Conservation (phyloP, 2,329 filamentous ascomycete species). For the Metarhizium guizhouense region DNA sequence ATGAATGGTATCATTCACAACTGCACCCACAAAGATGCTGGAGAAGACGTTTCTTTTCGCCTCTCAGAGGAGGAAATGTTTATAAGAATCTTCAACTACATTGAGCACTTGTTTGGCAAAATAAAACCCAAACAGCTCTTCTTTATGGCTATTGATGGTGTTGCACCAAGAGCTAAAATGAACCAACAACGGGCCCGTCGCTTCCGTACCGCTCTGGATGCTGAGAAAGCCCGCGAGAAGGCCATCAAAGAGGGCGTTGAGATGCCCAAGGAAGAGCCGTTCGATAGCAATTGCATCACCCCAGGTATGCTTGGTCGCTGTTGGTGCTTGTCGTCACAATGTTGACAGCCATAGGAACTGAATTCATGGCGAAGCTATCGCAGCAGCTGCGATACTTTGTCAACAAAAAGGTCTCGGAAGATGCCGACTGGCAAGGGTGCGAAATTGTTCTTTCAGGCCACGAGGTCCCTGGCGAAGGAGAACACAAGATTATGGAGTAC, state of each 20-base stretch:
- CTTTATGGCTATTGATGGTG: conserved; percentile 99
- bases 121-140: conserved; percentile 98
- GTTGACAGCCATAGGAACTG: conserved; percentile 47
- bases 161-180: conserved; percentile 97
- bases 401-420: conserved; percentile 96
- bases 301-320: conserved; percentile 46
- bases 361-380: conserved; percentile 95
- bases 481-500: conserved; percentile 99
- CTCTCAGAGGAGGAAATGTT: conserved; percentile 99
- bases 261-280: conserved; percentile 89
- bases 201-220: conserved; percentile 89
- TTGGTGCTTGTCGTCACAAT: too few species aligned
- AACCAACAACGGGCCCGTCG: conserved; percentile 95
- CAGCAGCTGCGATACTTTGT: conserved; percentile 95
- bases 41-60: conserved; percentile 79
- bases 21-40: conserved; percentile 91
- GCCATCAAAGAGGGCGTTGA: conserved; percentile 82
- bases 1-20: conserved; percentile 99
- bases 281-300: conserved; percentile 99
- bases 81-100: conserved; percentile 99
- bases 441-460: conserved; percentile 95
- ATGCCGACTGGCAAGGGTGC: conserved; percentile 94
- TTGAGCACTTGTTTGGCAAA: conserved; percentile 96
- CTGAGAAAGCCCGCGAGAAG: conserved; percentile 83
- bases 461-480: conserved; percentile 94